Base-by-base conservation (phyloP, 2,329 filamentous ascomycete genomes). In the Ophiocordyceps australis region DNA sequence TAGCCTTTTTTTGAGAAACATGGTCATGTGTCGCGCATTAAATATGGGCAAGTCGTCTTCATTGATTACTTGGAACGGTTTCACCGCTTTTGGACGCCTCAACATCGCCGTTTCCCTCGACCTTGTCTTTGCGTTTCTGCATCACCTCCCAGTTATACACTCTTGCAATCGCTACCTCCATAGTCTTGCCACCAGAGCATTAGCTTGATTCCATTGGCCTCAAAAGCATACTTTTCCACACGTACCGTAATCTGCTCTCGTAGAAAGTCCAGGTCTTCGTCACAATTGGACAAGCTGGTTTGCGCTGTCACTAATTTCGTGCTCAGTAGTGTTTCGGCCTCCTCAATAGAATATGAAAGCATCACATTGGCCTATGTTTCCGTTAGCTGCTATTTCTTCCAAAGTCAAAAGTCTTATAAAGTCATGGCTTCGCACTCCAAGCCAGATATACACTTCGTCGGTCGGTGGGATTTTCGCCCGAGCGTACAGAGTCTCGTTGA, bases 111-210 rank as follows among this genome's bases (percentile, higher is more conserved):
- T n/a, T n/a, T n/a, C n/a, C n/a, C n/a, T n/a, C n/a, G n/a, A n/a
- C n/a, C n/a, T n/a, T 89, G 32, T 93, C 83, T 59, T 93, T 94
- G 39, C 89, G 65, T 54, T 91, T 81, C 59, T 93, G 80, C 22
- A 86, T 81, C 5, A 98, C 83, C 43, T 98, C 89, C 86, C 89
- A 95, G 52, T 98, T 98, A 54, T 98, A 95, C n/a, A 98, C 85
- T 35, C 89, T 67, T 14, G 89, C 89, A 21, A 86, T 83, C 4
- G 89, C 89, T 18, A 98, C 89, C 52, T 98, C 89, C 60, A 98
- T 75, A 0, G 85, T 94, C 81, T 91, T 12, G n/a, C 22, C 7
- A n/a, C n/a, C n/a, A 13, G 17, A 15, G 11, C 14, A 23, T 33
- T 17, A 29, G 25, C 24, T 10, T 14, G n/a, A n/a, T n/a, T n/a